Evolutionary conservation across 345 rosid species (phyloP), one percentile per base, ranked within the genome.

Genomic region (Brassica cretica): DNA sequence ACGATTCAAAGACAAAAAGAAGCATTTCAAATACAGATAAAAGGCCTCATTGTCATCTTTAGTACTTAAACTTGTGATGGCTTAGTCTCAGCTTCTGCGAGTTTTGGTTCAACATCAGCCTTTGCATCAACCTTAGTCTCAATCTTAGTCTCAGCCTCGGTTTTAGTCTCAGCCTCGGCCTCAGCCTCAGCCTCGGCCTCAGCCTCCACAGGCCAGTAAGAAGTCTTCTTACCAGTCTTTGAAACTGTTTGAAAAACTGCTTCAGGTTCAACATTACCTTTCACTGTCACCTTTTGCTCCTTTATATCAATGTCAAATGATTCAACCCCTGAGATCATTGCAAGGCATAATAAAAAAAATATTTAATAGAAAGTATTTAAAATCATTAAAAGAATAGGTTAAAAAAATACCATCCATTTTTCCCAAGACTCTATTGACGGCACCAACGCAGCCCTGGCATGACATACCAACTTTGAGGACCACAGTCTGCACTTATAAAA

Each of bases 401-500:
- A 46, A 3, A 1, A n/a, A 71, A 84, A 10, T 35, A 94, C 97
- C 97, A 85, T 94, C 97, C 97, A 94, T 87, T 83, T 90, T 92
- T 0, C 88, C 92, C 65, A 92, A 80, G 70, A 92, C 98, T 85
- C 98, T 86, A 79, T 85, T 90, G 72, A 94, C 97, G 44, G 98
- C 92, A 46, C 97, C 98, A 21, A 82, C 88, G 14, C 97, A 92
- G 66, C 97, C 97, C 75, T 86, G 81, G 19, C 97, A 94, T 72
- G 98, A 87, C 98, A 94, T 92, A 16, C 86, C 92, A 72, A 92
- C 98, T 84, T 88, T 90, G 69, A 94, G 95, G 70, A 90, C 95
- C 65, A 88, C 92, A 3, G 91, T 92, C 97, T 94, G 90, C 76
- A 25, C 25, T 24, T 37, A 53, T 70, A 30, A 32, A 6, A n/a